Percentiles rank a stretch among this genome's conserved stretches.
These are phyloP conservation scores for grape (Vitis vinifera) DNA, from an alignment of 164 flowering plant genomes.

Conservation along the genomic window DNA sequence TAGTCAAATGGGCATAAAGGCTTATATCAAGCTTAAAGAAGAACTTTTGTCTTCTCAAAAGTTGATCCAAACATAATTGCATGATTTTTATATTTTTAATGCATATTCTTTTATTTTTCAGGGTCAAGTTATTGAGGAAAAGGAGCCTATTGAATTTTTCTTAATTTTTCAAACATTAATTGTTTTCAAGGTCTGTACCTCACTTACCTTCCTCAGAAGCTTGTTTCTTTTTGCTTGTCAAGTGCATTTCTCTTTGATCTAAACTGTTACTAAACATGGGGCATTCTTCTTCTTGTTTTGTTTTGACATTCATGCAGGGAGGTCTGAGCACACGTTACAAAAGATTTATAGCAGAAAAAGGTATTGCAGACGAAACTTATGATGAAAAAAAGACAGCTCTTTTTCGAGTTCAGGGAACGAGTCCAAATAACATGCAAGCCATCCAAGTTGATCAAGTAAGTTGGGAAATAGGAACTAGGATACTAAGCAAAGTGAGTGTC, in stretches of 20 bases:
- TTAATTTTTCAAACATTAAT: conserved; percentile 51
- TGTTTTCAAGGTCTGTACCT: conserved; percentile 56
- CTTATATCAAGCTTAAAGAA: too few species aligned
- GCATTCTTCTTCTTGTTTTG: not conserved
- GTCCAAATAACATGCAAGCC: conserved; percentile 61
- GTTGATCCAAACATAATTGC: not conserved
- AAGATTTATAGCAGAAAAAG: conserved; percentile 39
- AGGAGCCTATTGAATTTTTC: conserved; percentile 65
- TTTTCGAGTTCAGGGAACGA: conserved; percentile 62
- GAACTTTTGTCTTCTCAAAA: too few species aligned
- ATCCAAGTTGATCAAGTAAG: conserved; percentile 69
- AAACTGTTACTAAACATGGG: not conserved
- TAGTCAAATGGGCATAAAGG: too few species aligned
- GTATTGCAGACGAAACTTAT: conserved; percentile 43
- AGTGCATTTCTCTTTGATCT: not conserved
- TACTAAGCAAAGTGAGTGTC: not conserved
- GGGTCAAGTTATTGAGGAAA: conserved; percentile 63
- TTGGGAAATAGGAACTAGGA: conserved; percentile 1
- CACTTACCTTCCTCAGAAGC: not conserved
- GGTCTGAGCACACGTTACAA: conserved; percentile 48
- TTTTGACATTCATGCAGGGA: conserved; percentile 35
- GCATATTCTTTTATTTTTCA: conserved; percentile 18
- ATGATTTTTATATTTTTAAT: not conserved
- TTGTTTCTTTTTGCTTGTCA: not conserved
- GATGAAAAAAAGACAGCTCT: conserved; percentile 43